These are phyloP conservation scores for Lycium barbarum DNA, from an alignment of 257 asterid species.

Conservation along the genomic window DNA sequence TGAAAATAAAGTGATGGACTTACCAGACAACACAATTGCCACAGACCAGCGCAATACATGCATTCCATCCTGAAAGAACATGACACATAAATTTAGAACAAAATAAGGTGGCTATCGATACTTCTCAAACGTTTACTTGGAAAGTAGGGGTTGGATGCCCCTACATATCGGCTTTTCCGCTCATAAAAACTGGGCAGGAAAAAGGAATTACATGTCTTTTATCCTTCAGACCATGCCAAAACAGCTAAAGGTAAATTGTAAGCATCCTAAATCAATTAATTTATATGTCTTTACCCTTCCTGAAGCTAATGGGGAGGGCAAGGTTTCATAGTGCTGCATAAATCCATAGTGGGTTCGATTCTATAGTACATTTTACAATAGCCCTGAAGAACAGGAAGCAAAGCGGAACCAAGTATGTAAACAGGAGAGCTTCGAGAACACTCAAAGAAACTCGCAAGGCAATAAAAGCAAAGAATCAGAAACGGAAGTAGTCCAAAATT, in stretches of 20 bases:
- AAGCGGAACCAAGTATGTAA: not conserved
- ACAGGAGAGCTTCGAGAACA: not conserved
- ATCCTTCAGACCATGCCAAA: not conserved
- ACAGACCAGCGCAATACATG: slow-evolving; percentile 96
- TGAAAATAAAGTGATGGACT: slow-evolving; percentile 37
- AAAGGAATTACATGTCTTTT: not conserved
- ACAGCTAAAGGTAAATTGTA: not conserved
- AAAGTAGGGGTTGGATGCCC: not conserved
- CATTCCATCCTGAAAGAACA: slow-evolving; percentile 85
- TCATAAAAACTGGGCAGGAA: not conserved
- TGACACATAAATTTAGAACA: slow-evolving; percentile 30
- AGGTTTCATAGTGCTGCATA: not conserved
- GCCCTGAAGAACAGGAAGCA: not conserved
- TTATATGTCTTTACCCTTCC: not conserved
- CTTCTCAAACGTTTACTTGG: not conserved
- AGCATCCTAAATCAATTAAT: not conserved
- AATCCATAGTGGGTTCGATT: not conserved
- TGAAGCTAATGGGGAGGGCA: not conserved
- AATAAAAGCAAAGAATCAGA: not conserved
- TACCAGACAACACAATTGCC: slow-evolving; percentile 98
- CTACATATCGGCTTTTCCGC: not conserved
- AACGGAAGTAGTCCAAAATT: not conserved
- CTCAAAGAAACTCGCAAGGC: not conserved
- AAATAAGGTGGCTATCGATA: not conserved
- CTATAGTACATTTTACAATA: not conserved